Evolutionary conservation across 176 grass and related monocot species (phyloP), one percentile per base, ranked within the genome.

Genomic region (Oryza australiensis): DNA sequence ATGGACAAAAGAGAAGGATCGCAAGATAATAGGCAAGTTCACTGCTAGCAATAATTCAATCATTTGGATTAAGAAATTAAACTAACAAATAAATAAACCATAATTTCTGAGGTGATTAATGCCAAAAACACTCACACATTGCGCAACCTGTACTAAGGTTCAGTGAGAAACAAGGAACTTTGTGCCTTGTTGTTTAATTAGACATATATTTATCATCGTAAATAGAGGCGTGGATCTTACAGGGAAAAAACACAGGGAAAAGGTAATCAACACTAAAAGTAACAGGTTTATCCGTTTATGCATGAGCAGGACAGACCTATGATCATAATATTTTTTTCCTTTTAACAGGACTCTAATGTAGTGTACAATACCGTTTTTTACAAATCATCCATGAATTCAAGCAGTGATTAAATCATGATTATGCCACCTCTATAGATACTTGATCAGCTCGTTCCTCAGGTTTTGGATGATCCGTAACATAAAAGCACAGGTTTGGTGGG

Each of bases 11-110:
- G 43, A 73, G 22, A 37, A 75, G 26, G 67, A 63, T 10, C 33
- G 41, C 43, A 64, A 13, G 64, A 75, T 63, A 75, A 71, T 75
- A 85, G 12, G 26, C 64, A 77, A 57, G 27, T 73, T 77, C 9
- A n/a, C 18, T 32, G 46, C 48, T 67, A 73, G 49, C 10, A 82
- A 33, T 10, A 81, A 53, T 43, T 29, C 14, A 70, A 2, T 15
- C 41, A 15, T 45, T 73, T 28, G 40, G 24, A 71, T 62, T 60
- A 29, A 69, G 11, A 9, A 33, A 60, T 73, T 18, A 48, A 48
- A 9, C 2, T 43, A 77, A 26, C 59, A 29, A 85, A 30, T 20
- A 76, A 53, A 23, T 18, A 67, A 80, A 66, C 12, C 20, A 73
- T 27, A 73, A 11, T 38, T 51, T 64, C 27, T 14, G 43, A 46